Evolutionary conservation across 2,329 filamentous ascomycete genomes (phyloP), one percentile per base, ranked within the genome.

Genomic region (Trichoderma brevicompactum): DNA sequence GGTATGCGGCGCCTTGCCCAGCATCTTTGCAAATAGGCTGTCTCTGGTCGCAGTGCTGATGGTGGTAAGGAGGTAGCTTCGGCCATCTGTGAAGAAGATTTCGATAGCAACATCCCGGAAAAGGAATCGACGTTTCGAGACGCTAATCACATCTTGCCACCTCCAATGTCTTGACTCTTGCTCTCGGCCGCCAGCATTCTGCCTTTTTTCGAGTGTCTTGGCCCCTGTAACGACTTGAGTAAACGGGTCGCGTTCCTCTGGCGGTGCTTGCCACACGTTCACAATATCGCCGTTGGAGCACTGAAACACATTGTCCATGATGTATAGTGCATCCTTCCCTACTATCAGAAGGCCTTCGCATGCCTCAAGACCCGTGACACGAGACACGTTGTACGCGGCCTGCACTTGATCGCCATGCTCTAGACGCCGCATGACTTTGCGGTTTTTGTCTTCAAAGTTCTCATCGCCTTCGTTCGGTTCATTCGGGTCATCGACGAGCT

Each of bases 41-140:
- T 99, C 92, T 67, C 95, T 87, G 43, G 88, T 81, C 38, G 80
- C 79, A 0, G 90, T 84, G 41, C 90, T 92, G 65, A 93, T 90
- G 3, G 93, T 89, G 0, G 94, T 98, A 65, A 99, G 79, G 15
- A 99, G 83, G 75, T 98, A 99, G 78, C 95, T 99, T 64, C 93
- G 89, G 1, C 95, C 95, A 74, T 99, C 96, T 0, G 93, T 94
- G 75, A 99, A 99, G 80, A 99, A 99, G 2, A 97, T 86, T 74
- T 99, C 95, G n/a, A 98, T 88, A 0, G 92, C 93, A 12, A 99
- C 95, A 73, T 99, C 94, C 32, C 95, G 89, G 77, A 98, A 97
- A 4, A 99, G 80, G 76, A 98, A 99, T 7, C 94, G 89, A 19
- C 96, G 88, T 77, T 99, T 99, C 0, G 94, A 98, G 41, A 98